Evolutionary conservation across 1,284 basidiomycete species (phyloP), one percentile per base, ranked within the genome.

Genomic region (Leucoagaricus sp.): DNA sequence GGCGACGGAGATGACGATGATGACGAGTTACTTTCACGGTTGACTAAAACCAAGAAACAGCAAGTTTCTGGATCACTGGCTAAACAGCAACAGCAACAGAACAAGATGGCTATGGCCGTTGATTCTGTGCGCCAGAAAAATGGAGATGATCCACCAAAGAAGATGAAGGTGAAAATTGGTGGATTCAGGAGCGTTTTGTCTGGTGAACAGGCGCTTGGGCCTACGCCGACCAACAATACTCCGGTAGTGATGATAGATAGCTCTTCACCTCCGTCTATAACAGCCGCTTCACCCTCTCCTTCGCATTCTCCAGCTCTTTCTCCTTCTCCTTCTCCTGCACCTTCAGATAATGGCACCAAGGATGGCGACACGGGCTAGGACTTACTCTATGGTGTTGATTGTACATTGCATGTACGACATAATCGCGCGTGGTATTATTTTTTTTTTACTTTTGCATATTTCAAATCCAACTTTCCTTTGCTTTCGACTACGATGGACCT

Each of bases 1-100:
- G 82, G 82, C 7, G 85, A 87, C 17, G 90, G 92, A 9, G 86
- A 92, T 13, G 90, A 93, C 8, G 69, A 72, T 19, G 91, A 91
- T 48, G 88, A 89, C 51, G 85, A 83, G 63, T 65, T 80, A 61
- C 70, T 90, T 40, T 84, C 81, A 59, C 77, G 80, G 36, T 72
- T 89, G 21, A 77, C 70, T 53, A 84, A 83, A 62, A 68, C 82
- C 10, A 87, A 85, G 68, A 83, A 83, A 55, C 55, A 49, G 69
- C 70, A 13, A 79, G 80, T 60, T 64, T 83, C 81, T 64, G 64
- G 6, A 15, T 19, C 46, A 2, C 12, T 17, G 12, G 5, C 36
- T 38, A 15, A 31, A 29, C 38, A 52, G 17, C 49, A 52, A 10
- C 49, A 50, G 19, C 42, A 47, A 19, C 45, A 55, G 19, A 21